Base-by-base conservation (phyloP, 768 basidiomycete genomes). In the Auriscalpium microsporum region DNA sequence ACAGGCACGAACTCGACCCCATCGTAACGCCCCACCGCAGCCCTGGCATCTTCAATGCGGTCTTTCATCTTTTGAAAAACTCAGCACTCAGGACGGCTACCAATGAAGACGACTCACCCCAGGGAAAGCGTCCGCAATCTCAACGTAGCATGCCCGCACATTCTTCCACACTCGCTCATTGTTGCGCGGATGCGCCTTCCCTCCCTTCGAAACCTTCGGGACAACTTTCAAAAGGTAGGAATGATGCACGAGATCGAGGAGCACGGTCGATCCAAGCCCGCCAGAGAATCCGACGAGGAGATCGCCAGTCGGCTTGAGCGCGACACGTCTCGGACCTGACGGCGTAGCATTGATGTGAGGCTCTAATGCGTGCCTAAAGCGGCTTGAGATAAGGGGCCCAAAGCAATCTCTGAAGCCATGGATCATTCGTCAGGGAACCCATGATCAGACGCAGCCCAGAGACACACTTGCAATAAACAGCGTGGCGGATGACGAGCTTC, bases 391-490 rank as follows among this genome's bases (percentile, higher is more conserved):
- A 19, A 86, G 73, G 5, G 82, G 78, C 40, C 77, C 72, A 67
- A 91, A 89, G 63, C 88, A 90, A 4, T 74, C 77, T 68, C 84
- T 86, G 61, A 17, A 50, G 37, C 8, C 38, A 28, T 28, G 28
- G 4, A 7, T 28, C 28, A 28, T 28, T 28, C 28, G 28, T 28
- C 28, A 28, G 28, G 28, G 28, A 28, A 28, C 7, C 28, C 28
- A 28, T 28, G 28, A 28, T 28, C 28, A 28, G 28, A 28, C 28
- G 28, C 28, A 28, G 28, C 4, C 28, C 28, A 28, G 28, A 28
- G 56, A 59, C 76, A 62, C 63, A 89, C 89, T 82, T 88, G 87
- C 90, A 92, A 64, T 91, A 92, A 17, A 88, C 85, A 13, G 86
- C 82, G 66, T 91, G 87, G 44, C 87, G 77, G 54, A 90, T 81